Conservation (phyloP, 495 filamentous ascomycete genomes). For the Hypoxylon cercidicola region DNA sequence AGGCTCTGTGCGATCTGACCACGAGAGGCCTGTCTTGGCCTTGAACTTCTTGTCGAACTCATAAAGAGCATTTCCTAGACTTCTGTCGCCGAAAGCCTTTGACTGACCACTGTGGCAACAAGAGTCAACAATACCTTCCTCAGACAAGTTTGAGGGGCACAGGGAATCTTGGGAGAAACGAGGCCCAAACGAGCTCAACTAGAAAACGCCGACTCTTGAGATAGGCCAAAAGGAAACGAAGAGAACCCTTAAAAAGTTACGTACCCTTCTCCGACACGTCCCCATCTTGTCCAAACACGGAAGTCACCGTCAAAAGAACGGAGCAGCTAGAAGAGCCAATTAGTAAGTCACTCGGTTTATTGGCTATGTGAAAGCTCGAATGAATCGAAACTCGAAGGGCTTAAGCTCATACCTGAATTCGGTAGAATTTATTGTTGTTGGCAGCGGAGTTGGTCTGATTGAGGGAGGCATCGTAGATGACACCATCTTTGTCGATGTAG, state of each 20-base stretch:
- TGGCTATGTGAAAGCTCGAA: conserved; percentile 1
- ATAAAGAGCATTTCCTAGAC: conserved; percentile 57
- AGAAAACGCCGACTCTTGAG: too few relatives aligned
- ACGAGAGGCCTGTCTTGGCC: conserved; percentile 75
- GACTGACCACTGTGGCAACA: conserved; percentile 59
- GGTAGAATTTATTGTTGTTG: conserved; percentile 82
- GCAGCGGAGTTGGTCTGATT: conserved; percentile 67
- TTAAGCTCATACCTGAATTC: conserved; percentile 59
- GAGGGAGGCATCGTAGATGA: conserved; percentile 73
- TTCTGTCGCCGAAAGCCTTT: conserved; percentile 55
- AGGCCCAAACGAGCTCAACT: too few relatives aligned
- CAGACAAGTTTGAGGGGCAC: too few relatives aligned
- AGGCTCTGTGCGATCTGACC: conserved; percentile 68
- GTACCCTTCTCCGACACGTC: conserved; percentile 74
- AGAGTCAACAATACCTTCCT: too few relatives aligned
- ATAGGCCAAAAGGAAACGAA: too few relatives aligned
- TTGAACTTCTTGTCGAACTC: conserved; percentile 81
- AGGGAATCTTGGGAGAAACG: too few relatives aligned
- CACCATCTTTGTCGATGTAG: conserved; percentile 68
- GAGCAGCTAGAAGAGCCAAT: conserved; percentile 49
- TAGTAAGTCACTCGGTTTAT: conserved; percentile 42
- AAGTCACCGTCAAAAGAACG: conserved; percentile 45
- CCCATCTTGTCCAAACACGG: conserved; percentile 77
- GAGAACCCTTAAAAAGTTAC: too few relatives aligned
- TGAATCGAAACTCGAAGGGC: neutral